Percentiles rank a stretch among this genome's conserved stretches.
These are phyloP conservation scores for Mentha longifolia DNA, from an alignment of 257 asterid species.

Conservation along the genomic window DNA sequence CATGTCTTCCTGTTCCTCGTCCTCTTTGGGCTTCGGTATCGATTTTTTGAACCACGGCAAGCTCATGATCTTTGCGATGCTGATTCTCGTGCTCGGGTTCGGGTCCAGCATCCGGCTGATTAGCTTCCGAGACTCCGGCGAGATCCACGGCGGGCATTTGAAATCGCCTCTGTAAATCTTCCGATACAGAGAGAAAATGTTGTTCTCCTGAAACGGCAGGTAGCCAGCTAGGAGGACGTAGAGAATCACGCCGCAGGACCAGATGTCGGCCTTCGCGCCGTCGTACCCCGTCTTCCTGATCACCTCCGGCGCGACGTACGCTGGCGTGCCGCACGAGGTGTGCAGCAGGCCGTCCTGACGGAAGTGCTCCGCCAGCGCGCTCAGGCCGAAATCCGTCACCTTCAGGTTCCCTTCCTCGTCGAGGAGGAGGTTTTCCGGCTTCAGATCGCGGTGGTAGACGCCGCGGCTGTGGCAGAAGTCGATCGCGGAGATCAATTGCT, in stretches of 20 bases:
- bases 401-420: constrained; percentile 47
- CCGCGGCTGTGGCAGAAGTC: constrained; percentile 50
- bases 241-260: constrained; percentile 60
- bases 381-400: constrained; percentile 46
- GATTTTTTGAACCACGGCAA: constrained; percentile 47
- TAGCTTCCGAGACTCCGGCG: constrained; percentile 42
- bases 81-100: constrained; percentile 47
- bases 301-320: constrained; percentile 52
- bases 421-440: constrained; percentile 45
- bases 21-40: constrained; percentile 23
- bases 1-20: constrained; percentile 21
- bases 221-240: constrained; percentile 46
- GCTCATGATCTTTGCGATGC: constrained; percentile 43
- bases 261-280: constrained; percentile 49
- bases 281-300: constrained; percentile 45
- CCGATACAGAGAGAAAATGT: constrained; percentile 41
- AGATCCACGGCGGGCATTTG: constrained; percentile 57
- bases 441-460: constrained; percentile 46
- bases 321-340: constrained; percentile 50
- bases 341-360: constrained; percentile 47
- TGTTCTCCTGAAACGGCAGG: constrained; percentile 54
- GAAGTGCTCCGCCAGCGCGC: constrained; percentile 43
- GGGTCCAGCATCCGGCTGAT: constrained; percentile 53
- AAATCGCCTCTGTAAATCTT: constrained; percentile 56
- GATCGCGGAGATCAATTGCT: constrained; percentile 46